A percentile compares a stretch with the other conserved stretches of the same genome.
These are phyloP conservation scores for Fusarium brevicatenulatum DNA, from an alignment of 2,329 filamentous ascomycete species.

Conservation along the genomic window DNA sequence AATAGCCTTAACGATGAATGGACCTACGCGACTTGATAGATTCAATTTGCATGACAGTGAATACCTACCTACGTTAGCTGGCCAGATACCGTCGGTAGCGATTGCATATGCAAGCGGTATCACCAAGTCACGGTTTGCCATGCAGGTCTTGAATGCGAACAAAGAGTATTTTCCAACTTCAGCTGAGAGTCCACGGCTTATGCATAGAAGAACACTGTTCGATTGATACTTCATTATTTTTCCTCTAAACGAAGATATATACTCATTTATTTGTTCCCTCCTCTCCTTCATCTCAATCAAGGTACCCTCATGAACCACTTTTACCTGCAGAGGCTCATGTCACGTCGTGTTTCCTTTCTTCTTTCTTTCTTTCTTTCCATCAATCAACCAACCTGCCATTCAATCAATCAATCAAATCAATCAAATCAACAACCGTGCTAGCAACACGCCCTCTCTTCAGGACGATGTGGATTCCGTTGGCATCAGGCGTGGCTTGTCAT, in stretches of 20 bases:
- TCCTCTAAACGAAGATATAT: conserved; percentile 7
- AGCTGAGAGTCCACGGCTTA: neutral
- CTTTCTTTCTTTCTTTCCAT: conserved; percentile 1
- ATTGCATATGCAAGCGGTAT: neutral
- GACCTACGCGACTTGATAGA: neutral
- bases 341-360: conserved; percentile 10
- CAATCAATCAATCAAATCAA: neutral
- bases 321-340: conserved; percentile 7
- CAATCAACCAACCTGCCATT: neutral
- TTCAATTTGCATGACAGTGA: neutral
- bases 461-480: neutral
- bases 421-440: neutral
- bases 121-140: neutral
- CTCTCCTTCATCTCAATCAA: conserved; percentile 6
- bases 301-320: neutral
- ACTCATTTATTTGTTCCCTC: neutral
- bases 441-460: neutral
- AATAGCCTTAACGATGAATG: neutral
- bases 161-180: neutral
- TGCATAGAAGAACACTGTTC: neutral
- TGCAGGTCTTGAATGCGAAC: neutral
- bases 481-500: neutral
- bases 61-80: neutral
- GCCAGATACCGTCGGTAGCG: neutral
- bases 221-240: conserved; percentile 17